These are phyloP conservation scores for Fusarium domesticum DNA, from an alignment of 2,329 filamentous ascomycete genomes.

Conservation along the genomic window DNA sequence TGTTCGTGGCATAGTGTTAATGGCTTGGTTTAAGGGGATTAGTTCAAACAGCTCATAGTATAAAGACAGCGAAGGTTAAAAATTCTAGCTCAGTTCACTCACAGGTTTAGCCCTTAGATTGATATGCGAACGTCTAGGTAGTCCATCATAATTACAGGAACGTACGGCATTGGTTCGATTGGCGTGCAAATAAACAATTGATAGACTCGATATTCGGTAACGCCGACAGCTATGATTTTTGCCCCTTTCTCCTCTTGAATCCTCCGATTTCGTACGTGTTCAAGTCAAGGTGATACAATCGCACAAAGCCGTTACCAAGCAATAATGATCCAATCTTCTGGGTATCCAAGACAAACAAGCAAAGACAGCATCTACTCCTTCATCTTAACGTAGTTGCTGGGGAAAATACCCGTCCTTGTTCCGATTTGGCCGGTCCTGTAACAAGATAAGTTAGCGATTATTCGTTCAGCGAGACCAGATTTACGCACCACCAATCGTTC, in stretches of 20 bases:
- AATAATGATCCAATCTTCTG: constrained; percentile 9
- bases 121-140: no score
- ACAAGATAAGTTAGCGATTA: not conserved
- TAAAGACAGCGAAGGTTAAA: no score
- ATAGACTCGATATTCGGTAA: not conserved
- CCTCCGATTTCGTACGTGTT: not conserved
- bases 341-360: constrained; percentile 21
- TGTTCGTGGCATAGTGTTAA: no score
- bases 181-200: not conserved
- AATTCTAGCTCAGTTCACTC: no score
- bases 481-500: constrained; percentile 85
- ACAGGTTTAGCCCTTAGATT: no score
- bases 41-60: no score
- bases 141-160: no score
- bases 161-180: not conserved
- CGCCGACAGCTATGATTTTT: not conserved
- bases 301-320: constrained; percentile 1
- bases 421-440: constrained; percentile 83
- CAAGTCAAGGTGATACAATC: not conserved
- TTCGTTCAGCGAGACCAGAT: not conserved
- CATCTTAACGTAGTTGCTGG: constrained; percentile 74
- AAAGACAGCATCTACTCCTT: constrained; percentile 41
- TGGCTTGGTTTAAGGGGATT: no score
- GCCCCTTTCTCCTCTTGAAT: not conserved
- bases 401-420: constrained; percentile 84